phyloP scores from a whole-genome alignment of 164 flowering plant genomes.

The Vitis riparia region DNA sequence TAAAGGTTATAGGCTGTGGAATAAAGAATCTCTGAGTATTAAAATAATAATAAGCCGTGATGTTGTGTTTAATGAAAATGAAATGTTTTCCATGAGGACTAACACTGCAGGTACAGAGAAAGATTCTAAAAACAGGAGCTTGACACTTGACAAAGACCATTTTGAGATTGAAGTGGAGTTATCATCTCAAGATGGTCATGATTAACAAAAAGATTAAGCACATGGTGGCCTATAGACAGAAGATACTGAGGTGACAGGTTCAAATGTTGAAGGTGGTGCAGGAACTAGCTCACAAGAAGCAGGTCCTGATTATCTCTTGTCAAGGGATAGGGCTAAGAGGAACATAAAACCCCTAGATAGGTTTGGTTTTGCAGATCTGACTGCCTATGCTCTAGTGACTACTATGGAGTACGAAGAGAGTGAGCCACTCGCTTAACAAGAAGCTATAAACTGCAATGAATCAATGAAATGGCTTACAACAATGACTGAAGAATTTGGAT shows the following conservation, averaged over 20 bases:
- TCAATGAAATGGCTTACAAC: background rate
- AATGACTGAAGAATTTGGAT: constrained; percentile 17
- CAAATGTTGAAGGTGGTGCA: too few relatives aligned
- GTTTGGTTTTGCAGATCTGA: constrained; percentile 2
- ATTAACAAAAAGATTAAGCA: too few relatives aligned
- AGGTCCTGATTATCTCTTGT: background rate
- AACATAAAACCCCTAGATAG: background rate
- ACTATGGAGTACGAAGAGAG: background rate
- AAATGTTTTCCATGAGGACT: too few relatives aligned
- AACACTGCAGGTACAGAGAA: too few relatives aligned
- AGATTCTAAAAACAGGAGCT: too few relatives aligned
- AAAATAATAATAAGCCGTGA: background rate
- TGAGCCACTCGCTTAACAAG: constrained; percentile 10
- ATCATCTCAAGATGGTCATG: too few relatives aligned
- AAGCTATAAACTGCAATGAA: constrained; percentile 2
- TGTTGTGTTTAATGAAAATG: too few relatives aligned
- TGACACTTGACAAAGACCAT: too few relatives aligned
- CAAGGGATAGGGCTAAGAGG: background rate
- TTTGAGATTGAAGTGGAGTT: too few relatives aligned
- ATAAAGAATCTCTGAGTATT: background rate
- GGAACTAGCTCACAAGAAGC: too few relatives aligned
- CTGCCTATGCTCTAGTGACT: constrained; percentile 11
- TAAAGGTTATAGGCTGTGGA: constrained; percentile 4
- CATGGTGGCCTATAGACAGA: too few relatives aligned
- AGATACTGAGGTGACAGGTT: too few relatives aligned